A percentile compares a stretch with the other conserved stretches of the same genome.
These are phyloP conservation scores for Claviceps cyperi DNA, from an alignment of 2,329 filamentous ascomycete genomes.

Conservation along the genomic window DNA sequence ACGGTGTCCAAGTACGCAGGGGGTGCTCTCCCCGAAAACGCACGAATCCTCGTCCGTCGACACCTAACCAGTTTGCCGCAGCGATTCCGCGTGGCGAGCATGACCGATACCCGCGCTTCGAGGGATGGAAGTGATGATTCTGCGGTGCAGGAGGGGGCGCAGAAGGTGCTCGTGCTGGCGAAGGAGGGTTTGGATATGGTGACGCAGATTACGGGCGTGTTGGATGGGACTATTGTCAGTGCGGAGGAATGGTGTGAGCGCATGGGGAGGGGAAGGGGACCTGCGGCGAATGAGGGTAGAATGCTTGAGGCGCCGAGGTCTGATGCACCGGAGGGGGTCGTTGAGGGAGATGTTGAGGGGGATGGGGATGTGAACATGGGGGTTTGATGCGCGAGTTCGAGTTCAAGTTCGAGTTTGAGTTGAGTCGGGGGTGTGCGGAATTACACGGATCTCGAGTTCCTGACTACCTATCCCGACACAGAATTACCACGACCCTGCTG, in stretches of 20 bases:
- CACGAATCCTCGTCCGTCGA: constrained; percentile 63
- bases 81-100: constrained; percentile 61
- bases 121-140: constrained; percentile 21
- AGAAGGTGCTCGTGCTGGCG: constrained; percentile 71
- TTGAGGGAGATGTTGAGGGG: constrained; percentile 6
- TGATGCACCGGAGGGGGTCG: background rate
- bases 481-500: too few relatives aligned
- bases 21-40: constrained; percentile 83
- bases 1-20: constrained; percentile 82
- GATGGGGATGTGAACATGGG: constrained; percentile 6
- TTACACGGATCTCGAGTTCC: too few relatives aligned
- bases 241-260: constrained; percentile 85
- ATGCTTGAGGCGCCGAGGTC: constrained; percentile 1
- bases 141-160: constrained; percentile 41
- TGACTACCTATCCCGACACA: too few relatives aligned
- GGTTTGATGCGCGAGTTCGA: too few relatives aligned
- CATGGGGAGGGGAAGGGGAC: constrained; percentile 36
- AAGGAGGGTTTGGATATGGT: constrained; percentile 92
- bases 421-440: too few relatives aligned
- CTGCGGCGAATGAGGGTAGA: constrained; percentile 15
- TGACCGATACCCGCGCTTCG: constrained; percentile 18
- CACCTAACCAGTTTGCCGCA: constrained; percentile 77
- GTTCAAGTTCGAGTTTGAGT: too few relatives aligned
- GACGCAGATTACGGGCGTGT: constrained; percentile 71
- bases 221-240: constrained; percentile 78